Conservation (phyloP, 164 flowering plant species). For the Magnolia changhungtana region DNA sequence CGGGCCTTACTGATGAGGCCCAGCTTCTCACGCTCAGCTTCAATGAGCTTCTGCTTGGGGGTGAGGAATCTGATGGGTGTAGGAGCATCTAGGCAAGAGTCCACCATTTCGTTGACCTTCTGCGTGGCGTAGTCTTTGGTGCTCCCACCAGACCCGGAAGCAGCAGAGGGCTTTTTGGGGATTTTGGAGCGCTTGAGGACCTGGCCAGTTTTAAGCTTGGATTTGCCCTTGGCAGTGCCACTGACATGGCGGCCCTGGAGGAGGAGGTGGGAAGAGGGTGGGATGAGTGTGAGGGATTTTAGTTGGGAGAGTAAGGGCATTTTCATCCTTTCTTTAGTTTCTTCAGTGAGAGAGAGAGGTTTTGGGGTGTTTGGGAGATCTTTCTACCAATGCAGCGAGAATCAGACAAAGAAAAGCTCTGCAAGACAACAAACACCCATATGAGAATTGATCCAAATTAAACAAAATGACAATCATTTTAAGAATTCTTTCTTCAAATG, state of each 20-base stretch:
- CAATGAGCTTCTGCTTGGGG: slow-evolving; percentile 50
- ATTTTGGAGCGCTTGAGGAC: slow-evolving; percentile 50
- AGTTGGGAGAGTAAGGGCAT: slow-evolving; percentile 12
- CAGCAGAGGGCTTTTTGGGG: slow-evolving; percentile 35
- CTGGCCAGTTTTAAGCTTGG: slow-evolving; percentile 49
- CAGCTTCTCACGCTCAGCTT: slow-evolving; percentile 73
- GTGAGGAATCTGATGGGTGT: slow-evolving; percentile 56
- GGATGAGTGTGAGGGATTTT: slow-evolving; percentile 13
- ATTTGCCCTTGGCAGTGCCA: slow-evolving; percentile 83
- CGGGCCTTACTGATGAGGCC: slow-evolving; percentile 70
- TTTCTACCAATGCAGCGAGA: too few species aligned
- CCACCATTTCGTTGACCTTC: slow-evolving; percentile 38
- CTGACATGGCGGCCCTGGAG: slow-evolving; percentile 63
- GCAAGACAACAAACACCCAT: too few species aligned
- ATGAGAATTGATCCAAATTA: too few species aligned
- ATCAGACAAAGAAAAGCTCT: too few species aligned
- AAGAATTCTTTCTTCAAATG: too few species aligned
- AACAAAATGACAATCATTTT: too few species aligned
- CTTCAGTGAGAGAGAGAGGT: neutral
- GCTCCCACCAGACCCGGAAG: slow-evolving; percentile 22
- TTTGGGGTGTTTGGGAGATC: too few species aligned
- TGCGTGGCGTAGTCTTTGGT: slow-evolving; percentile 13
- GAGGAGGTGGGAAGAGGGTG: slow-evolving; percentile 26
- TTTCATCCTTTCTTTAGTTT: neutral
- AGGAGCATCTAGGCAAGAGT: slow-evolving; percentile 57